Base-by-base conservation (phyloP, 768 basidiomycete species). In the Suillus paluster region DNA sequence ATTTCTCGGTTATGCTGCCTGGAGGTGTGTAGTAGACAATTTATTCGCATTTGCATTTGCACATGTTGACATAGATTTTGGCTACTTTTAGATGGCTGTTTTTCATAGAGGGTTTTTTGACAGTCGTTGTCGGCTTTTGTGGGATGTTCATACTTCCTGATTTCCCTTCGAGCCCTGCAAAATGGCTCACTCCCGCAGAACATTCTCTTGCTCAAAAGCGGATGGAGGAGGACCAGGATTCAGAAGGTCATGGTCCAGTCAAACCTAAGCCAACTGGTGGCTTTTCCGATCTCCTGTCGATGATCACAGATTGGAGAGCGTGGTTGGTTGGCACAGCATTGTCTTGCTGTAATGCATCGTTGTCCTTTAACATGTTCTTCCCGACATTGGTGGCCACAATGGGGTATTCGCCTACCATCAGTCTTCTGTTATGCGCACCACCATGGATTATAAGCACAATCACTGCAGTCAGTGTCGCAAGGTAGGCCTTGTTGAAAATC, bases 361-460 rank as follows among this genome's bases (percentile, higher is more conserved):
- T 89, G 27, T 86, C 84, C 2, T 92, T 92, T 80, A 88, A 88
- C 71, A 86, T 86, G 15, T 91, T 86, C 71, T 92, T 92, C 77
- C 90, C 88, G 14, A 90, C 91, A 0, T 76, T 94, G 59, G 84
- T 83, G 38, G 83, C 80, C 21, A 93, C 91, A 11, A 79, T 94
- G 73, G 87, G 87, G 8, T 89, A 79, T 72, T 78, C 75, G 60
- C 72, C 78, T 33, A 88, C 88, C 2, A 75, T 85, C 38, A 86
- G 88, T 4, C 77, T 91, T 10, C 72, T 90, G 53, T 81, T 94
- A 57, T 91, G 90, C 70, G 90, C 87, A 6, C 91, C 90, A 39
- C 90, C 90, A n/a, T 92, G 73, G 67, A 66, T 63, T 17, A 69
- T 75, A 34, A 71, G 69, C 2, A 71, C 69, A 14, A 52, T 73